Evolutionary conservation across 106 monocot genomes (phyloP), one percentile per base, ranked within the genome.

Genomic region (Platanthera zijinensis): DNA sequence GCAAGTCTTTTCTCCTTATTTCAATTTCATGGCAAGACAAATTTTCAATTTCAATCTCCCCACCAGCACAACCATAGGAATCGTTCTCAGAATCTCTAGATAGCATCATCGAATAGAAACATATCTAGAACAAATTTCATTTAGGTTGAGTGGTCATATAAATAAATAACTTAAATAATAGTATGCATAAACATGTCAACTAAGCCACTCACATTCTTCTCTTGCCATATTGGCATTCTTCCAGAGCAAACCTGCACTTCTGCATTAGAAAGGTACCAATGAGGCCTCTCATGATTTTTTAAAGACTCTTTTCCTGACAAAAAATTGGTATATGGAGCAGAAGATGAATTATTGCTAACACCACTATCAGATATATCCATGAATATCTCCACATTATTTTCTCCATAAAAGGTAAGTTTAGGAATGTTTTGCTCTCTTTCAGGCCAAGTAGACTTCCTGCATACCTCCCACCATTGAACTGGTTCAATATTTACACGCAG

Each of bases 401-500:
- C 74, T 17, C 52, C 81, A 76, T 61, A 63, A 39, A 64, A 71
- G 18, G 13, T 25, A 67, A 64, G 50, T 72, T 52, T 78, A 10
- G 85, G 84, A 70, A 90, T 80, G 57, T 63, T 78, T 78, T 93
- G 90, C 53, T 86, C 93, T 76, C 96, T 93, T 80, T 97, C 93
- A 78, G 93, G 93, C 96, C 96, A 93, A 83, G 83, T 89, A 66
- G 82, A 81, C 73, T 91, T 91, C 76, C 96, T 79, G 57, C 96
- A 97, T 9, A 93, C 96, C 85, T 97, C 96, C 96, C 96, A 97
- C 93, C 96, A 97, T 69, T 93, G 93, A 81, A 93, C 84, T 52
- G 93, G 89, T 77, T 93, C 96, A 80, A 86, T 88, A 87, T 77
- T 86, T 78, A 97, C 89, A 74, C 78, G 84, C 39, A 89, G 68